A percentile compares a stretch with the other conserved stretches of the same genome.
Evolutionary conservation across 257 asterid genomes (phyloP).

Genomic region (Solanum appendiculatum): DNA sequence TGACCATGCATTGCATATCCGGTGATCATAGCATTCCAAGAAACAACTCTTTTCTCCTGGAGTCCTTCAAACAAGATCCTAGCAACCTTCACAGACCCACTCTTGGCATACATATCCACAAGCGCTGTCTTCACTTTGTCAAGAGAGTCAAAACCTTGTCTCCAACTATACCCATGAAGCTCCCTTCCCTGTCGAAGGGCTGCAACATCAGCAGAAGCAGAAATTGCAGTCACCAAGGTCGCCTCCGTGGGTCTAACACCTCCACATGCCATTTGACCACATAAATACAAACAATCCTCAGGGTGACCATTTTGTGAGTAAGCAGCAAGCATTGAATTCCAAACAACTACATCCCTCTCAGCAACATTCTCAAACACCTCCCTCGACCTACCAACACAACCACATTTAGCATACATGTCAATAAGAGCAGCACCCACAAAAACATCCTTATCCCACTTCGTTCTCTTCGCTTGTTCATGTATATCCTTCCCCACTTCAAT

Average conservation of each 20-base stretch:
- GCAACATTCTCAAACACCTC: slow-evolving; percentile 33
- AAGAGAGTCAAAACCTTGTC: slow-evolving; percentile 31
- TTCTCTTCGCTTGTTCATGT: slow-evolving; percentile 27
- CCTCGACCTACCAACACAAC: slow-evolving; percentile 26
- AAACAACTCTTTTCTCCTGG: slow-evolving; percentile 35
- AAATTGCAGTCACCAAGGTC: slow-evolving; percentile 41
- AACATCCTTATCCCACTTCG: slow-evolving; percentile 43
- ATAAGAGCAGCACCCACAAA: slow-evolving; percentile 56
- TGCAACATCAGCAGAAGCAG: slow-evolving; percentile 43
- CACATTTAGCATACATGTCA: slow-evolving; percentile 63
- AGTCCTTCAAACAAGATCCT: slow-evolving; percentile 38
- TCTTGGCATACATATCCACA: slow-evolving; percentile 59
- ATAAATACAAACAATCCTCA: slow-evolving; percentile 31
- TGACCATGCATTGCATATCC: slow-evolving; percentile 61
- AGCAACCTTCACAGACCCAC: slow-evolving; percentile 35
- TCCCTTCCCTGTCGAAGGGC: slow-evolving; percentile 41
- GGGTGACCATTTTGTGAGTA: slow-evolving; percentile 43
- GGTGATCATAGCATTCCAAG: slow-evolving; percentile 61
- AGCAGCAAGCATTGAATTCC: slow-evolving; percentile 64
- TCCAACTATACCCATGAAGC: slow-evolving; percentile 48
- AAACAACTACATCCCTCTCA: slow-evolving; percentile 46
- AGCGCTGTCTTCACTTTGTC: slow-evolving; percentile 53
- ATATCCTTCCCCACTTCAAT: slow-evolving; percentile 31
- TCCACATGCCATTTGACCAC: slow-evolving; percentile 33
- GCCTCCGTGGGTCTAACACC: slow-evolving; percentile 41